These are phyloP conservation scores for Sclerotinia spermophila DNA, from an alignment of 2,329 filamentous ascomycete genomes.

Conservation along the genomic window DNA sequence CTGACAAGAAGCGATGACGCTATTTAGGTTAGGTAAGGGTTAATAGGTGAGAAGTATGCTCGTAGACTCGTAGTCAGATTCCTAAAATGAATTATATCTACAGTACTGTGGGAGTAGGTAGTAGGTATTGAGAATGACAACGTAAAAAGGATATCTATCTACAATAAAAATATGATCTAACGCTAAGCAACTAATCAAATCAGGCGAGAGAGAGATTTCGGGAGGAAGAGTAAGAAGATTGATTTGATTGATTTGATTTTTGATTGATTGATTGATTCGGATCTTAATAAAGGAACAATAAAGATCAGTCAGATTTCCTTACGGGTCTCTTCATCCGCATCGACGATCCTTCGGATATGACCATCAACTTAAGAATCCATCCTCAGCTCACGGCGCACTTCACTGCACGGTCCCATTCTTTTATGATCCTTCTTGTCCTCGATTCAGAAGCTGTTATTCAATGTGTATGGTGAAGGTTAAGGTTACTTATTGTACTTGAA, in stretches of 20 bases:
- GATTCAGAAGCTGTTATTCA: neutral
- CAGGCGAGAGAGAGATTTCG: neutral
- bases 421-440: neutral
- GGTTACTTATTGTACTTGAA: neutral
- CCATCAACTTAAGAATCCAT: neutral
- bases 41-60: neutral
- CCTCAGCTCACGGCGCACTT: slow-evolving; percentile 12
- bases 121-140: neutral
- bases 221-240: neutral
- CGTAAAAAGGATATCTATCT: neutral
- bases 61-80: too few relatives aligned
- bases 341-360: neutral
- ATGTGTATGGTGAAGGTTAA: neutral
- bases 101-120: neutral
- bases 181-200: neutral
- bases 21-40: neutral
- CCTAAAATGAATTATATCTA: neutral
- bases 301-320: slow-evolving; percentile 6
- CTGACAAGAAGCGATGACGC: neutral
- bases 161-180: neutral
- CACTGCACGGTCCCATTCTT: slow-evolving; percentile 1
- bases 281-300: neutral
- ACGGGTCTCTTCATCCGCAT: neutral
- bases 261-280: neutral
- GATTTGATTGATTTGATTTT: neutral